Conservation (phyloP, 148 eudicot species). For the Nyssa sinensis region DNA sequence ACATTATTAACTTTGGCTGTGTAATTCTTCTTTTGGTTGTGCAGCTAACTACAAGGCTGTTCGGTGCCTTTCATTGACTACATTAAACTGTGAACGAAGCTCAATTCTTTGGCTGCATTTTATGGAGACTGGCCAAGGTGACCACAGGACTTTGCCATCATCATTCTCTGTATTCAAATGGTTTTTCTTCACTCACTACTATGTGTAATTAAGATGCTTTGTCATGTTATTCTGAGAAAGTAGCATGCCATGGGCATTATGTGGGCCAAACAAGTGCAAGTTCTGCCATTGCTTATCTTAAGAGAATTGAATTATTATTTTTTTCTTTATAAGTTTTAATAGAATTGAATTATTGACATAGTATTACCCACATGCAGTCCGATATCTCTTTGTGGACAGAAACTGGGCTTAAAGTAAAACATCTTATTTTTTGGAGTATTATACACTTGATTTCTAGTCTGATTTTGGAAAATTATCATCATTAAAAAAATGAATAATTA, state of each 20-base stretch:
- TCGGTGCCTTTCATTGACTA: slow-evolving; percentile 67
- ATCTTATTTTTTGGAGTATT: not conserved
- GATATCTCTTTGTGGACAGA: not conserved
- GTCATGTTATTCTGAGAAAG: not conserved
- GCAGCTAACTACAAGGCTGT: slow-evolving; percentile 97
- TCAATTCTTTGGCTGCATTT: slow-evolving; percentile 74
- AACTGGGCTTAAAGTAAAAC: not conserved
- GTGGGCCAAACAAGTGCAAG: not conserved
- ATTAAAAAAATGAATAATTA: not conserved
- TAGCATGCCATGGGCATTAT: not conserved
- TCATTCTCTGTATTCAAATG: not conserved
- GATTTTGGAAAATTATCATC: not conserved
- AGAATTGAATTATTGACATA: not conserved
- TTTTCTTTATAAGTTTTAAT: too few species aligned
- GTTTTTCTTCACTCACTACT: not conserved
- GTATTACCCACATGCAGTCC: not conserved
- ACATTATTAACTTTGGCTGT: not conserved
- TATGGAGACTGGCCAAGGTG: slow-evolving; percentile 85
- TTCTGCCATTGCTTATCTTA: not conserved
- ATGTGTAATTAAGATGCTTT: slow-evolving; percentile 3
- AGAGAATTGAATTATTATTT: not conserved
- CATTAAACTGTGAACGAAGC: slow-evolving; percentile 82
- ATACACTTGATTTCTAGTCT: not conserved
- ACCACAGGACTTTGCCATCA: not conserved
- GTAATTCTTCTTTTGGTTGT: slow-evolving; percentile 14